Evolutionary conservation across 306 rosid genomes (phyloP), one percentile per base, ranked within the genome.

Genomic region (Dryas drummondii): DNA sequence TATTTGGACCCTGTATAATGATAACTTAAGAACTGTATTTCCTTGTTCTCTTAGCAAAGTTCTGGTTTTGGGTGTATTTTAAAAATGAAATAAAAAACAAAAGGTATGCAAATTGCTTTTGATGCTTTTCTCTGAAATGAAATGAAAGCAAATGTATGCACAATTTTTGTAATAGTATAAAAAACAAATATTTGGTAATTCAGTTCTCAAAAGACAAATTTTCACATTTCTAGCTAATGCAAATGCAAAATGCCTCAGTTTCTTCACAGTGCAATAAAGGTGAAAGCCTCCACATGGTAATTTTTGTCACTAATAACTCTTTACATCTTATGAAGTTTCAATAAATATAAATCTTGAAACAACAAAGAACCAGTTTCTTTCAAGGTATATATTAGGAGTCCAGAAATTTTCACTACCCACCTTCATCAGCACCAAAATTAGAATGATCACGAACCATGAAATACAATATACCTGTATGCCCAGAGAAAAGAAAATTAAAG

Each of bases 381-480:
- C 71, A 46, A 32, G n/a, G 22, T 11, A 26, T 50, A 7, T 6
- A 5, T 51, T 45, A 26, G 49, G 76, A 52, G 78, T 12, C 44
- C 15, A 8, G 46, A 65, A 51, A 64, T 32, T 66, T 70, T 78
- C 65, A 50, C 73, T 57, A 61, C 88, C 79, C 72, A 91, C 98
- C 97, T 94, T 94, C 89, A 89, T 87, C 79, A 94, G 16, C 9
- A 79, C 79, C 90, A 94, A 79, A 75, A 88, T 71, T 56, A 80
- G n/a, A 78, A 90, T 19, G 84, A 94, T 91, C 67, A 94, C 86
- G 79, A 91, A 72, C 97, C 97, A 90, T 9, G 98, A 94, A 76
- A 86, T 47, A 70, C 94, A 93, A 68, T 91, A 94, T 58, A 94
- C 93, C 98, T 94, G 91, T 45, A 66, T 15, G 78, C 58, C 76